phyloP scores from a whole-genome alignment of 805 yeast species.

The Yamadazyma sp. region DNA sequence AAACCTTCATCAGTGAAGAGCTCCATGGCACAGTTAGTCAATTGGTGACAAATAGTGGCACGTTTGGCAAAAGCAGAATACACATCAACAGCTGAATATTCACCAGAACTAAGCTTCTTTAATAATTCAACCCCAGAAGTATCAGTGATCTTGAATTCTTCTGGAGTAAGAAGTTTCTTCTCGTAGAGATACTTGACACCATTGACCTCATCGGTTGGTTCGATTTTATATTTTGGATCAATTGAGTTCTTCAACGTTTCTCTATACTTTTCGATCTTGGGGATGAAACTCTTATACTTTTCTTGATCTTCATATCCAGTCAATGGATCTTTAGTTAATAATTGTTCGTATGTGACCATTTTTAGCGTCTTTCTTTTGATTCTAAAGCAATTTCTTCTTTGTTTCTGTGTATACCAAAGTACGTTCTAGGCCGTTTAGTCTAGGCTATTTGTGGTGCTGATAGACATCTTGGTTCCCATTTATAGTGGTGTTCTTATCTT shows the following conservation, averaged over 20 bases:
- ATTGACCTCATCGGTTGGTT: slow-evolving; percentile 36
- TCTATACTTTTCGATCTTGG: slow-evolving; percentile 38
- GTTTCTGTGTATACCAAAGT: no score
- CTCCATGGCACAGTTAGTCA: slow-evolving; percentile 42
- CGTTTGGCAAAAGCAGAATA: slow-evolving; percentile 42
- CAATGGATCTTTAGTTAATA: slow-evolving; percentile 30
- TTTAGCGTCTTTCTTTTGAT: no score
- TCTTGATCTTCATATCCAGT: slow-evolving; percentile 38
- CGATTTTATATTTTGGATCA: slow-evolving; percentile 27
- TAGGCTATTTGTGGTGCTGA: no score
- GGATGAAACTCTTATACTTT: slow-evolving; percentile 41
- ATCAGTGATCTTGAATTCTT: slow-evolving; percentile 39
- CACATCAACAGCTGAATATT: slow-evolving; percentile 34
- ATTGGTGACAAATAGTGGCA: slow-evolving; percentile 41
- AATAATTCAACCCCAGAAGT: slow-evolving; percentile 25
- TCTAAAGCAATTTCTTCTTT: no score
- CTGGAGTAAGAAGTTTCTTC: slow-evolving; percentile 28
- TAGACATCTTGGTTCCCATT: no score
- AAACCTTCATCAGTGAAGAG: slow-evolving; percentile 58
- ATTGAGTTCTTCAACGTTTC: slow-evolving; percentile 25
- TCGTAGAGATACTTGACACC: slow-evolving; percentile 33
- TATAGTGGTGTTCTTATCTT: no score
- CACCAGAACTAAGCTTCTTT: slow-evolving; percentile 29
- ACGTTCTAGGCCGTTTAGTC: no score
- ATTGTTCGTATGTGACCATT: slow-evolving; percentile 15